Evolutionary conservation across 2,329 filamentous ascomycete species (phyloP), one percentile per base, ranked within the genome.

Genomic region (Phialophora tarda): DNA sequence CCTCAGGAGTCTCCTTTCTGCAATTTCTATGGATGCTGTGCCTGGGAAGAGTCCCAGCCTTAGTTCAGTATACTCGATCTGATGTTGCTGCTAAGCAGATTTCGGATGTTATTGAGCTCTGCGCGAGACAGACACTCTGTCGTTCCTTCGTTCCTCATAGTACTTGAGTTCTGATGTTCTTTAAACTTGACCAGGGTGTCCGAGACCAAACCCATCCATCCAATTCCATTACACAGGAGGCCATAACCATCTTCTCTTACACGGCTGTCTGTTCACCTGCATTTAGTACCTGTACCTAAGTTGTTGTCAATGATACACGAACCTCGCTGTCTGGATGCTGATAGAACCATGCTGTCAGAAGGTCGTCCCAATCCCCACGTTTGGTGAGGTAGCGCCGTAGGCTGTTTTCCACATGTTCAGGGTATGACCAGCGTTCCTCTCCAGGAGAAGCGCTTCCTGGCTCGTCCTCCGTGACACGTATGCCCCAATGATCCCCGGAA

Each of bases 361-460:
- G 3, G 26, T 38, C 28, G 4, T 53, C n/a, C 58, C 58, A 60
- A 24, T 38, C 47, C 48, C 58, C 47, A 8, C 23, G 26, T 6
- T 50, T 24, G 17, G 58, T 41, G 2, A 60, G 58, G 12, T 51
- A 60, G 1, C 32, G 47, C 21, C n/a, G 5, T 21, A 60, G 44
- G 21, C 41, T 48, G 26, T 6, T 32, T 14, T 11, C 32, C 12
- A 28, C n/a, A 26, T 1, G 4, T 44, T 44, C 38, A 44, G 38
- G 38, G 7, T 44, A 44, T 2, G 38, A 44, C 17, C 17, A 44
- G 14, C 12, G n/a, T n/a, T n/a, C 38, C 38, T n/a, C 17, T 44
- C 14, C 17, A 8, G 38, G 5, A 8, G 2, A 5, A 21, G 17
- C 14, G 38, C 5, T 3, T 44, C 17, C 2, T 2, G 5, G 1